Conservation (phyloP, 768 basidiomycete species). For the Naganishia antarctica region DNA sequence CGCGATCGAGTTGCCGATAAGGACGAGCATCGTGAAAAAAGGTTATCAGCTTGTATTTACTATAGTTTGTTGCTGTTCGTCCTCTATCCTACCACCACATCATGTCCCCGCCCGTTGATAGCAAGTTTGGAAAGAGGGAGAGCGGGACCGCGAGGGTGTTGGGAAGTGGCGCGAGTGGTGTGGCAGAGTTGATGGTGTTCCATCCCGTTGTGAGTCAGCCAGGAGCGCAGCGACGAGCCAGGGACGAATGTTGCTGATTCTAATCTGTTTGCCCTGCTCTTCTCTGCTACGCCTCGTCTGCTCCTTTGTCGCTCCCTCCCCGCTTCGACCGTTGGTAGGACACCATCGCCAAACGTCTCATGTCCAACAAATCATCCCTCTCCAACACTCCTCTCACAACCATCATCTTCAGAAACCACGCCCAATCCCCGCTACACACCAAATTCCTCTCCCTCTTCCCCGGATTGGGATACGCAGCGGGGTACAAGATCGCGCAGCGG, state of each 20-base stretch:
- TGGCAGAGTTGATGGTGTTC: conserved; percentile 91
- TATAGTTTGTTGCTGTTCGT: no score
- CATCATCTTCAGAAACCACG: conserved; percentile 83
- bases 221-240: background rate
- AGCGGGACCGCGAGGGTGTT: conserved; percentile 84
- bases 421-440: conserved; percentile 60
- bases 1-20: no score
- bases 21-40: no score
- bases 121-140: conserved; percentile 52
- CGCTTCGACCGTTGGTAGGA: no score
- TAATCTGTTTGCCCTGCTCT: background rate
- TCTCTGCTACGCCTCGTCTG: background rate
- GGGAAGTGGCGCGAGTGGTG: conserved; percentile 86
- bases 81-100: no score
- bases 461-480: conserved; percentile 86
- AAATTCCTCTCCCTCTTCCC: conserved; percentile 93
- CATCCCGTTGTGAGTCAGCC: conserved; percentile 59
- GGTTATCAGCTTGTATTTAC: no score
- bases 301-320: conserved; percentile 2
- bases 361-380: conserved; percentile 79
- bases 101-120: conserved; percentile 45
- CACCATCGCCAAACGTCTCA: conserved; percentile 95
- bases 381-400: conserved; percentile 58
- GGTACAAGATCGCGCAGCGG: conserved; percentile 91
- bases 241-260: background rate